A percentile compares a stretch with the other conserved stretches of the same genome.
Evolutionary conservation across 2,329 filamentous ascomycete genomes (phyloP).

Genomic region (Bisporella sp.): DNA sequence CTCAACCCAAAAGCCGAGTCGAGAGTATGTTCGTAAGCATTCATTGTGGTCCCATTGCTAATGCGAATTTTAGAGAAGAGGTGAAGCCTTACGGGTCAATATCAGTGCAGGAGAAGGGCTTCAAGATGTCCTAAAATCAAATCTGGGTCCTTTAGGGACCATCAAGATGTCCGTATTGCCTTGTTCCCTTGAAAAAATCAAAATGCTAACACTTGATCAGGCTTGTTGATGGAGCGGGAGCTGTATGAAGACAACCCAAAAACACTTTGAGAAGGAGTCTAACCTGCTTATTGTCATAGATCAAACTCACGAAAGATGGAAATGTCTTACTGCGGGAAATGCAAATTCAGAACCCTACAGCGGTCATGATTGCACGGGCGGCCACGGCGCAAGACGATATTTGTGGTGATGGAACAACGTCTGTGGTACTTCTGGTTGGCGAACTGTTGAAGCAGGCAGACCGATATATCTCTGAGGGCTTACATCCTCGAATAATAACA

Average conservation of each 20-base stretch:
- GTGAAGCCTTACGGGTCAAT: conserved; percentile 94
- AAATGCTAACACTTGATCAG: conserved; percentile 32
- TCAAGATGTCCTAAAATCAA: conserved; percentile 92
- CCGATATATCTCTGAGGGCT: conserved; percentile 90
- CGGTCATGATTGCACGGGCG: conserved; percentile 74
- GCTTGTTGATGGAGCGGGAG: conserved; percentile 63
- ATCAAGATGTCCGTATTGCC: conserved; percentile 71
- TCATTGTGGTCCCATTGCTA: conserved; percentile 2
- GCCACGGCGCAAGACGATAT: conserved; percentile 98
- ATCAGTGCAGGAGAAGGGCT: conserved; percentile 92
- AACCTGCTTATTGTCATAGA: conserved; percentile 41
- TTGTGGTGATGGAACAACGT: conserved; percentile 95
- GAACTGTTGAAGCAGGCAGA: conserved; percentile 97
- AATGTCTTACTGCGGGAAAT: conserved; percentile 74
- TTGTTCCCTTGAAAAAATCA: not conserved
- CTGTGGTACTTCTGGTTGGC: conserved; percentile 88
- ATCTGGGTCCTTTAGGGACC: conserved; percentile 86
- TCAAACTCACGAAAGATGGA: conserved; percentile 98
- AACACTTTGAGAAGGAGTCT: conserved; percentile 12
- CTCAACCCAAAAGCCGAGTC: conserved; percentile 99
- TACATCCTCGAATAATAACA: conserved; percentile 93
- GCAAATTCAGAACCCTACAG: conserved; percentile 98
- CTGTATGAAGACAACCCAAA: conserved; percentile 38
- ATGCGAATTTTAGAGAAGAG: conserved; percentile 62
- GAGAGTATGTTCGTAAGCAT: conserved; percentile 55